Base-by-base conservation (phyloP, 345 rosid genomes). In the Eutrema heterophyllum region DNA sequence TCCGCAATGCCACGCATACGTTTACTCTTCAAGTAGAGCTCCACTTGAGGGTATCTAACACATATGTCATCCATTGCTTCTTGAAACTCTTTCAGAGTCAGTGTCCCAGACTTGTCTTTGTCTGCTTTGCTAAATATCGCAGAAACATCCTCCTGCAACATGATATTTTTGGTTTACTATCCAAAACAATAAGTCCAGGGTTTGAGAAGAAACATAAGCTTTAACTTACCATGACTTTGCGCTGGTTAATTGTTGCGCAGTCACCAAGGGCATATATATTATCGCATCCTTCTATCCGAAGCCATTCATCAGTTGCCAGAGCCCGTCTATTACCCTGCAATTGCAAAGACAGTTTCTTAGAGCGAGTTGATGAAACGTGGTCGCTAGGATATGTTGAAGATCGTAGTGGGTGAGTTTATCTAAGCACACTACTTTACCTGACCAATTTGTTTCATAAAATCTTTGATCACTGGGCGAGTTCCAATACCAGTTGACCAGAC, bases 401-500 rank as follows among this genome's bases (percentile, higher is more conserved):
- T 32, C 5, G 48, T 53, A 71, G 3, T 15, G 45, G 12, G 29
- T 7, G 73, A 75, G 70, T 43, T 70, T 50, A 68, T 39, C 5
- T 59, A 16, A 57, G 48, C 33, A n/a, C 51, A 13, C 12, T 45
- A 68, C 72, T 76, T 78, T 56, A 94, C 98, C 97, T 95, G 99
- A 36, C 97, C 93, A 83, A 92, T 79, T 82, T 90, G 89, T 82
- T 86, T 81, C 99, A 95, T 95, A 68, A 91, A 92, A 73, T 90
- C 96, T 83, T 77, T 92, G 16, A 90, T 79, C 55, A 90, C 91
- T 56, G 97, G 89, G 56, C 81, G 92, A 51, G 95, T 83, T 74
- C 96, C 99, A 78, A 92, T 92, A 64, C 99, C 99, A 57, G 99
- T 95, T 75, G 99, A 95, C 99, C 97, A 95, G 78, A 95, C 96